Conservation (phyloP, 2,329 filamentous ascomycete genomes). For the Ceratocystis alfenasii region DNA sequence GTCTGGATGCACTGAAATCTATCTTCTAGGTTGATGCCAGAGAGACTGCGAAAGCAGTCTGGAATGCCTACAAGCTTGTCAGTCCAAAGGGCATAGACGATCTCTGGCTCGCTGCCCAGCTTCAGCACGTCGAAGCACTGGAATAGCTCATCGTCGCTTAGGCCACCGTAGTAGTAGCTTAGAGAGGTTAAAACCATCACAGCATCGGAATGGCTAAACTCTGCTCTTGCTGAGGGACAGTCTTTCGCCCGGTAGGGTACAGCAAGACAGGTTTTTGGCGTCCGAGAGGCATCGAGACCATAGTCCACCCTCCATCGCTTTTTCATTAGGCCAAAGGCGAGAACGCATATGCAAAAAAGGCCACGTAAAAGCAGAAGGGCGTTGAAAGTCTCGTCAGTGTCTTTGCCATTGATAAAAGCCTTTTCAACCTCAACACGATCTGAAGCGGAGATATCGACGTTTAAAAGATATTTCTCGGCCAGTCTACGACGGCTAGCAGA, state of each 20-base stretch:
- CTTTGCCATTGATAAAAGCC: constrained; percentile 29
- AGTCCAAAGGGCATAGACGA: constrained; percentile 43
- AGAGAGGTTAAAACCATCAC: constrained; percentile 45
- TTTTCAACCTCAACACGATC: constrained; percentile 28
- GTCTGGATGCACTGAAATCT: constrained; percentile 33
- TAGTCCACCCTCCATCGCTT: constrained; percentile 58
- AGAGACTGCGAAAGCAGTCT: constrained; percentile 31
- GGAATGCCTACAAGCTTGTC: constrained; percentile 28
- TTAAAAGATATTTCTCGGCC: constrained; percentile 36
- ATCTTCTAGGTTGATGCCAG: constrained; percentile 49
- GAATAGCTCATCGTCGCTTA: constrained; percentile 40
- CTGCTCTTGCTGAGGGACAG: constrained; percentile 40
- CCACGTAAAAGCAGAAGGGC: constrained; percentile 41
- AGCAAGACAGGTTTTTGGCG: constrained; percentile 36
- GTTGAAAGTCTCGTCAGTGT: constrained; percentile 25
- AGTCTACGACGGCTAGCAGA: constrained; percentile 26
- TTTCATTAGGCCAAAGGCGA: constrained; percentile 40
- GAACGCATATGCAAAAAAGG: constrained; percentile 42
- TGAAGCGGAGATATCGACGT: constrained; percentile 28
- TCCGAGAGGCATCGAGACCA: constrained; percentile 38
- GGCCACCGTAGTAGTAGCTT: constrained; percentile 45
- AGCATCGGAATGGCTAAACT: constrained; percentile 52
- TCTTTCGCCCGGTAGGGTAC: constrained; percentile 52
- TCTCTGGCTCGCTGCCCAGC: constrained; percentile 39
- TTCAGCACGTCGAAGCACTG: constrained; percentile 37